These are phyloP conservation scores for Diaporthe vexans DNA, from an alignment of 2,329 filamentous ascomycete genomes.

Conservation along the genomic window DNA sequence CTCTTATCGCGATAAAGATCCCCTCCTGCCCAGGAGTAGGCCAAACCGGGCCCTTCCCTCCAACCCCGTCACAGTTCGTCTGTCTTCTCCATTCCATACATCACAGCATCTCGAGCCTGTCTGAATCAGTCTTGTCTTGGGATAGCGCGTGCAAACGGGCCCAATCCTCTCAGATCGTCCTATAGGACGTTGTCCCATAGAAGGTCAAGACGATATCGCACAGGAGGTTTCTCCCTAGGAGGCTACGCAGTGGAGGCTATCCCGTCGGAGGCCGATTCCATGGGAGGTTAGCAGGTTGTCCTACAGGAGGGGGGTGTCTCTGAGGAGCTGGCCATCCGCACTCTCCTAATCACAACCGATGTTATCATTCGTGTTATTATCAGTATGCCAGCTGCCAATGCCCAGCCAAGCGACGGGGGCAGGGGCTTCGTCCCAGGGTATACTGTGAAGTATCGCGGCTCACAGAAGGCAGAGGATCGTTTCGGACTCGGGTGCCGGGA, in stretches of 20 bases:
- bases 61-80: conserved; percentile 1
- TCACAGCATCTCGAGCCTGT: neutral
- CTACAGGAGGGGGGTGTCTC: too few relatives aligned
- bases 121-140: neutral
- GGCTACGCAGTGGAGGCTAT: neutral
- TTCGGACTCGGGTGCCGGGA: conserved; percentile 9
- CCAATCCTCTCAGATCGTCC: neutral
- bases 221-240: too few relatives aligned
- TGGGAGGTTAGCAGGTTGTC: too few relatives aligned
- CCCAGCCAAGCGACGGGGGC: neutral
- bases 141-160: neutral
- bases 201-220: neutral
- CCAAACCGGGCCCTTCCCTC: neutral
- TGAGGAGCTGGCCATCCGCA: neutral
- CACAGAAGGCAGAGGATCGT: conserved; percentile 32
- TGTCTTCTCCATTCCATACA: neutral
- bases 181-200: neutral
- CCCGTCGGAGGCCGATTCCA: neutral
- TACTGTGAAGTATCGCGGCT: conserved; percentile 24
- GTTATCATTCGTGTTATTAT: neutral
- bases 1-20: conserved; percentile 37
- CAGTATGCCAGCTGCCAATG: conserved; percentile 23
- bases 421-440: conserved; percentile 33
- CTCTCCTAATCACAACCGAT: neutral
- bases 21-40: neutral